Evolutionary conservation across 768 basidiomycete genomes (phyloP), one percentile per base, ranked within the genome.

Genomic region (Kwoniella sp.): DNA sequence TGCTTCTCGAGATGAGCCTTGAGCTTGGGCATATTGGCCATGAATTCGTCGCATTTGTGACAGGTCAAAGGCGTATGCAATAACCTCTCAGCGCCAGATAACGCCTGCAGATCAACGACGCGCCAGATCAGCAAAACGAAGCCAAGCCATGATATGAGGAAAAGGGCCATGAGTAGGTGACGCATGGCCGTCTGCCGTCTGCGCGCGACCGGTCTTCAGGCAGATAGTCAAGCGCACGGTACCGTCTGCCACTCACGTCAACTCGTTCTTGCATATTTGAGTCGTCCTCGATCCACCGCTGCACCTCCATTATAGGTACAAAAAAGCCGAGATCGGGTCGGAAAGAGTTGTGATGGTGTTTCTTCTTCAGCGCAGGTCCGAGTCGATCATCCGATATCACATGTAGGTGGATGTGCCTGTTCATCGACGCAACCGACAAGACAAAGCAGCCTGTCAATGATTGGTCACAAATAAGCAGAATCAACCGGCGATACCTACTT

Each of bases 281-380:
- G 12, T 70, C 69, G 37, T 73, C 69, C 13, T 66, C 51, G 0
- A 76, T 48, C 92, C 92, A 93, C 1, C 85, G 84, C 50, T 90
- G 82, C n/a, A 95, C 89, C 11, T 91, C 87, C 56, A 87, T 84
- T 20, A 93, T 81, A 66, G 87, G 85, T 2, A 94, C 74, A 81
- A 95, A 94, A 82, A 92, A 95, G 0, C 90, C 92, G 22, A 86
- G 83, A 54, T 86, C 86, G 0, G 93, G 93, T 73, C 90, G 88
- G 81, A 94, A 96, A 4, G 91, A 90, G 73, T 94, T 93, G 81
- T 92, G 90, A 70, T 96, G 93, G 74, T 89, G 90, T 83, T 95
- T 96, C 61, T 83, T 85, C 82, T 93, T 95, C 83, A 94, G 81
- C 57, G 81, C 82, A 9, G 86, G 84, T 0, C 89, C 88, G 59